Evolutionary conservation across 768 basidiomycete species (phyloP).

Genomic region (Leccinum pellstonianum): DNA sequence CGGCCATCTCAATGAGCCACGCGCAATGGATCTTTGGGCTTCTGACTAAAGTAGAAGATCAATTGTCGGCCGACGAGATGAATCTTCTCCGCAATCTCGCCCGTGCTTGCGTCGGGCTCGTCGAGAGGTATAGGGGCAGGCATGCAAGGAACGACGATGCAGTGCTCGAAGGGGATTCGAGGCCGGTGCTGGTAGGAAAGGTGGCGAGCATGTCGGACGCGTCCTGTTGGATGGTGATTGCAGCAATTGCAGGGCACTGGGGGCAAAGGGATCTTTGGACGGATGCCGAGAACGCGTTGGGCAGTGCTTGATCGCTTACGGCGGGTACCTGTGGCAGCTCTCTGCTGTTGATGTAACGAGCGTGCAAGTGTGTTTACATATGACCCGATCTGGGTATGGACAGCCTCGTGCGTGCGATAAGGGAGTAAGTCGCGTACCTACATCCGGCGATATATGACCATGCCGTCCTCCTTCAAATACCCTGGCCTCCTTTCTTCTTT

Average conservation of each 20-base stretch:
- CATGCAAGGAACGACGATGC: slow-evolving; percentile 16
- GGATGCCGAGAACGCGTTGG: slow-evolving; percentile 62
- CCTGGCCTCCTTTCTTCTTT: slow-evolving; percentile 4
- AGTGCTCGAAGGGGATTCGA: slow-evolving; percentile 7
- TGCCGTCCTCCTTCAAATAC: background rate
- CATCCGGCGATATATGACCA: slow-evolving; percentile 7
- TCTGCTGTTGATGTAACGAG: slow-evolving; percentile 5
- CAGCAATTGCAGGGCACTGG: slow-evolving; percentile 67
- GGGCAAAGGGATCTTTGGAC: slow-evolving; percentile 79
- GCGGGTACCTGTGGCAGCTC: background rate
- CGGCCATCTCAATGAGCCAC: slow-evolving; percentile 53
- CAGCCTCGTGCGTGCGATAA: slow-evolving; percentile 24
- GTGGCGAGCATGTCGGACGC: slow-evolving; percentile 38
- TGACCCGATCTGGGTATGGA: background rate
- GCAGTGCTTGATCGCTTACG: slow-evolving; percentile 10
- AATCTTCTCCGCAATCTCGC: slow-evolving; percentile 72
- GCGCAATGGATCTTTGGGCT: slow-evolving; percentile 79
- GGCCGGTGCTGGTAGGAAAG: background rate
- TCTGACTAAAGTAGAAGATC: slow-evolving; percentile 65
- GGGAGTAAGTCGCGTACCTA: slow-evolving; percentile 7
- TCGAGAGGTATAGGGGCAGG: slow-evolving; percentile 34
- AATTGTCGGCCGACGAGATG: slow-evolving; percentile 73
- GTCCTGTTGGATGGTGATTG: slow-evolving; percentile 75
- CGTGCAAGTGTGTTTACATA: slow-evolving; percentile 2
- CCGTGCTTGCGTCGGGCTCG: slow-evolving; percentile 59